These are phyloP conservation scores for Tuber magnatum DNA, from an alignment of 495 filamentous ascomycete genomes.

Conservation along the genomic window DNA sequence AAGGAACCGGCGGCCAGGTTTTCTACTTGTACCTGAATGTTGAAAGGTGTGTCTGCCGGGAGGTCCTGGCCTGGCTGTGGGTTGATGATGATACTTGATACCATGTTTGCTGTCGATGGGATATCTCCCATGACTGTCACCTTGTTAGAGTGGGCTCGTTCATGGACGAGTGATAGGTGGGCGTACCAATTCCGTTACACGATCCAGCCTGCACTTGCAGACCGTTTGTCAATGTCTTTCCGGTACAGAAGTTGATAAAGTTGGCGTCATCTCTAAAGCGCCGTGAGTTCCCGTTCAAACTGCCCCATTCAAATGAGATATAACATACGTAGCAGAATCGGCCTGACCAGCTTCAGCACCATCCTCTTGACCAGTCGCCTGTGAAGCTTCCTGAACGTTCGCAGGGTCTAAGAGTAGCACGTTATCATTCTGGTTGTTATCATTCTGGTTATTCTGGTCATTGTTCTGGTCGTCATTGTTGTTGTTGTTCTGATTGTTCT, in stretches of 20 bases:
- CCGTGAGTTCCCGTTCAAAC: not conserved
- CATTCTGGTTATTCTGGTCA: constrained; percentile 5
- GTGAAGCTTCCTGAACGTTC: constrained; percentile 38
- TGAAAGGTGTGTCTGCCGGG: constrained; percentile 49
- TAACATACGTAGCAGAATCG: constrained; percentile 19
- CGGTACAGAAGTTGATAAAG: constrained; percentile 64
- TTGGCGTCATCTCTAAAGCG: constrained; percentile 47
- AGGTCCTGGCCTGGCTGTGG: constrained; percentile 50
- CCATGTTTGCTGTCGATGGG: constrained; percentile 56
- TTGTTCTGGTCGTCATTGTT: constrained; percentile 18
- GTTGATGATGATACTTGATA: constrained; percentile 57
- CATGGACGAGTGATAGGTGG: not conserved
- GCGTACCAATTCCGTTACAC: constrained; percentile 57
- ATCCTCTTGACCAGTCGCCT: constrained; percentile 27
- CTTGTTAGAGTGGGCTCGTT: constrained; percentile 16
- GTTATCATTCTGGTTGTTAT: constrained; percentile 3
- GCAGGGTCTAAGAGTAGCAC: constrained; percentile 25
- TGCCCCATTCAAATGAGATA: not conserved
- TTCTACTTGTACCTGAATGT: constrained; percentile 52
- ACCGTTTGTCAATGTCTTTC: constrained; percentile 64
- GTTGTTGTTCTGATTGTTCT: constrained; percentile 3
- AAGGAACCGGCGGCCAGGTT: constrained; percentile 51
- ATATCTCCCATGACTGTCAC: constrained; percentile 60
- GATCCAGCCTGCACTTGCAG: constrained; percentile 57
- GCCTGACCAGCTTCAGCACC: constrained; percentile 31